Base-by-base conservation (phyloP, 2,329 filamentous ascomycete species). In the Taxawa tesnikishii region DNA sequence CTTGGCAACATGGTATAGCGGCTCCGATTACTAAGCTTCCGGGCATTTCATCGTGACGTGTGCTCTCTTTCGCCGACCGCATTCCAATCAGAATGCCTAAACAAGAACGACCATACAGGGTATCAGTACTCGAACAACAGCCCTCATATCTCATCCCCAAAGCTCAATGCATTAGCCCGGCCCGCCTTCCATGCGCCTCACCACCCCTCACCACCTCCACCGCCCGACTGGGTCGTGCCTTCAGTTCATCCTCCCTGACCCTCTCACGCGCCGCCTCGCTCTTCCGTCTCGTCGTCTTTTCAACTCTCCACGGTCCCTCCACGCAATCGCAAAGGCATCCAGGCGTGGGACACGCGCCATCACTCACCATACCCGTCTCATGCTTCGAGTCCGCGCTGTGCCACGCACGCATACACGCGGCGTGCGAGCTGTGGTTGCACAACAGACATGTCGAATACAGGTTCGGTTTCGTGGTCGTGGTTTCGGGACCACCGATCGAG, bases 271-370 rank as follows among this genome's bases (percentile, higher is more conserved):
- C n/a, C 8, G n/a, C n/a, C 19, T 19, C 6, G 9, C 6, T 30
- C 9, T 9, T 30, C 15, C 13, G 10, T 31, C 5, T 15, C 15
- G 18, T 26, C 55, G 37, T 34, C 51, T 54, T 12, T 48, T 47
- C 15, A 51, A 42, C 4, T 56, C 56, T 9, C 70, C 68, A 3
- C 62, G 59, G 2, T n/a, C n/a, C n/a, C n/a, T n/a, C n/a, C n/a
- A 64, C 65, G 41, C 73, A 77, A 44, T 74, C 70, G 43, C 73
- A 74, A 32, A 67, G 53, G 48, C 73, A 78, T 12, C 70, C 73
- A 29, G 64, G 60, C 6, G 65, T 72, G 3, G 70, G 65, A 53
- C 73, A 78, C 17, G 61, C 63, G 11, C 70, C 72, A 39, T 70
- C 65, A 23, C n/a, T n/a, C n/a, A n/a, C n/a, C n/a, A n/a, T n/a